Base-by-base conservation (phyloP, 352 stramenopile species). In the Phytopythium litorale region DNA sequence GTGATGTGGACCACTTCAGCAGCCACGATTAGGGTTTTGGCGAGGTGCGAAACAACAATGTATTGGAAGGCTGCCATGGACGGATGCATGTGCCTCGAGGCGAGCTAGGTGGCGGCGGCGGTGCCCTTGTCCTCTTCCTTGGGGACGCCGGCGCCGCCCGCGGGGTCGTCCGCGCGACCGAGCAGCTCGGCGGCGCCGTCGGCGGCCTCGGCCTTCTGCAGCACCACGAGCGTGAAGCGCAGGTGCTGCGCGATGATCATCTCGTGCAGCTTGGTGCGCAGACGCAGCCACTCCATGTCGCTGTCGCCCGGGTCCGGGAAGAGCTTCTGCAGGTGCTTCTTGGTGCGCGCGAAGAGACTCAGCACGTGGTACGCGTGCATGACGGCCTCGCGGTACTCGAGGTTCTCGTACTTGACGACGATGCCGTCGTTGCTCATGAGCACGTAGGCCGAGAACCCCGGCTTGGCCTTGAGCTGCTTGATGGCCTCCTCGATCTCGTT, bases 401-500 rank as follows among this genome's bases (percentile, higher is more conserved):
- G 80, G 68, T 97, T 92, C 67, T 97, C 88, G 75, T 92, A 95
- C 74, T 96, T 93, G 76, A 97, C 91, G 16, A 97, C 87, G 63
- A 97, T 97, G 58, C 91, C 91, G 64, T 98, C 90, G 65, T 97
- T 97, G 80, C 93, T 98, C 81, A 96, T 95, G 66, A 98, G 78
- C 43, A 97, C 78, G 70, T 97, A 98, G 52, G 82, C 83, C 58
- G 79, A 79, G 67, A 98, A 97, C 55, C 89, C 91, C 19, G 83
- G 70, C 71, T 96, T 96, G 68, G 73, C 88, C 75, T 97, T 98
- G 68, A 97, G 81, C 65, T 95, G 85, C 71, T 97, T 96, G 66
- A 97, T 91, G 56, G 88, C 84, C 68, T 98, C 90, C 64, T 98
- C 91, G 51, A 97, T 91, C 75, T 97, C 90, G 59, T 97, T 97